A percentile compares a stretch with the other conserved stretches of the same genome.
These are phyloP conservation scores for Anacardium occidentale DNA, from an alignment of 345 rosid genomes.

Conservation along the genomic window DNA sequence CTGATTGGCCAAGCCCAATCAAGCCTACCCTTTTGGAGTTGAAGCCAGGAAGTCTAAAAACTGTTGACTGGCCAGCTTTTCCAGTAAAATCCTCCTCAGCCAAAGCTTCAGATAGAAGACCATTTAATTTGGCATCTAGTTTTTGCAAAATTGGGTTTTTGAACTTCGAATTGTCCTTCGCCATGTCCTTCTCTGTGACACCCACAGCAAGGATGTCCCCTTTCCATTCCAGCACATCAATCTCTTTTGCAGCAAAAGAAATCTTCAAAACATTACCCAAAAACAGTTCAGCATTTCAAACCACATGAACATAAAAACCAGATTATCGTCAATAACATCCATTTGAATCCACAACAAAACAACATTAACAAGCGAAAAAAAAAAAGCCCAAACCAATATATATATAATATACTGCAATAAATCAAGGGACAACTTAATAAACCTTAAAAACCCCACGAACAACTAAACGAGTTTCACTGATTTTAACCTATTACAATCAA, in stretches of 20 bases:
- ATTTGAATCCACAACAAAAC: background rate
- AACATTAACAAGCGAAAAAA: no score
- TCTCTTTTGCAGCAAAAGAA: conserved; percentile 74
- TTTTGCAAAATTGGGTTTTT: conserved; percentile 66
- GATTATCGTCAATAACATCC: background rate
- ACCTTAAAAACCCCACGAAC: no score
- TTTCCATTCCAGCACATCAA: conserved; percentile 76
- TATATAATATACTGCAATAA: no score
- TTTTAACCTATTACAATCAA: no score
- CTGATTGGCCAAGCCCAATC: conserved; percentile 76
- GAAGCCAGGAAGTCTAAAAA: conserved; percentile 74
- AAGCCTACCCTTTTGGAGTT: conserved; percentile 82
- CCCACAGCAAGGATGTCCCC: conserved; percentile 86
- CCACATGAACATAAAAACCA: background rate
- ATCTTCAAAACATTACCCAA: conserved; percentile 38
- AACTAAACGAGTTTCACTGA: no score
- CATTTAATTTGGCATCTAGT: conserved; percentile 66
- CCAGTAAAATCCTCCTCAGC: conserved; percentile 87
- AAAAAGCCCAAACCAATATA: no score
- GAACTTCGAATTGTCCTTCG: conserved; percentile 61
- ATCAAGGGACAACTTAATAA: no score
- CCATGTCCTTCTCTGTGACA: conserved; percentile 81
- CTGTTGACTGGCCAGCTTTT: conserved; percentile 72
- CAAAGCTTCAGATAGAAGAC: conserved; percentile 68
- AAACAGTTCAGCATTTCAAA: conserved; percentile 11